A percentile compares a stretch with the other conserved stretches of the same genome.
These are phyloP conservation scores for Tricholomella constricta DNA, from an alignment of 768 basidiomycete species.

Conservation along the genomic window DNA sequence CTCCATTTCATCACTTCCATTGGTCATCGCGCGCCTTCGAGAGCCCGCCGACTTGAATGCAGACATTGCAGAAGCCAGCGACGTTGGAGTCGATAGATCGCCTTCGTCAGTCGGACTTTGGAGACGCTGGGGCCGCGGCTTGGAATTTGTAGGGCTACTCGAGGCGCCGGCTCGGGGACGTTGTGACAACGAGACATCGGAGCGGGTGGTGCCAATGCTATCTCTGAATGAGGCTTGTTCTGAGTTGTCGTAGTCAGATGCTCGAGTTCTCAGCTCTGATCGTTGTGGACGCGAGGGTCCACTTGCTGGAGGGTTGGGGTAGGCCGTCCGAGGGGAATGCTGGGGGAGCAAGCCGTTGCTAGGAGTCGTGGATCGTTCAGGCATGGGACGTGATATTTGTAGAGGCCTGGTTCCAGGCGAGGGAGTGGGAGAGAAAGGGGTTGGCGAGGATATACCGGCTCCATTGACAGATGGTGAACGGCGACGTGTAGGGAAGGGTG, in stretches of 20 bases:
- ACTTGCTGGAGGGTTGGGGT: constrained; percentile 42
- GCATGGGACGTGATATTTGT: constrained; percentile 55
- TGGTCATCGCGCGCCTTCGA: constrained; percentile 54
- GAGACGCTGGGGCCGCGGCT: constrained; percentile 32
- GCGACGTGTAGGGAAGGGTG: constrained; percentile 58
- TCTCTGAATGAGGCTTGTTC: constrained; percentile 52
- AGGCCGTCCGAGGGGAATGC: constrained; percentile 36
- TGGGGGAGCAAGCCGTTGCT: constrained; percentile 40
- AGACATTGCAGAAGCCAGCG: constrained; percentile 58
- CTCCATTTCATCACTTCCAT: constrained; percentile 54
- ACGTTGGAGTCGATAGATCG: constrained; percentile 43
- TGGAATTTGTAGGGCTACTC: constrained; percentile 17
- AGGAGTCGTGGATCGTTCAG: constrained; percentile 56
- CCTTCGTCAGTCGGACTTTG: constrained; percentile 37
- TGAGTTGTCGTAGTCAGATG: constrained; percentile 53
- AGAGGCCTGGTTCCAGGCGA: constrained; percentile 51
- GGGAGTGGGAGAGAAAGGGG: constrained; percentile 36
- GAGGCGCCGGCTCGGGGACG: constrained; percentile 9
- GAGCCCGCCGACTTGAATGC: constrained; percentile 70
- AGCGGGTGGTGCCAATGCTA: constrained; percentile 50
- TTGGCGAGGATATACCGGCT: constrained; percentile 35
- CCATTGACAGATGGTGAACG: constrained; percentile 48
- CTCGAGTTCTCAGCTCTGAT: constrained; percentile 62
- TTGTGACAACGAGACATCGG: constrained; percentile 22
- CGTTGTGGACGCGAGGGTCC: constrained; percentile 67